These are phyloP conservation scores for Didymella keratinophila DNA, from an alignment of 2,329 filamentous ascomycete genomes.

Conservation along the genomic window DNA sequence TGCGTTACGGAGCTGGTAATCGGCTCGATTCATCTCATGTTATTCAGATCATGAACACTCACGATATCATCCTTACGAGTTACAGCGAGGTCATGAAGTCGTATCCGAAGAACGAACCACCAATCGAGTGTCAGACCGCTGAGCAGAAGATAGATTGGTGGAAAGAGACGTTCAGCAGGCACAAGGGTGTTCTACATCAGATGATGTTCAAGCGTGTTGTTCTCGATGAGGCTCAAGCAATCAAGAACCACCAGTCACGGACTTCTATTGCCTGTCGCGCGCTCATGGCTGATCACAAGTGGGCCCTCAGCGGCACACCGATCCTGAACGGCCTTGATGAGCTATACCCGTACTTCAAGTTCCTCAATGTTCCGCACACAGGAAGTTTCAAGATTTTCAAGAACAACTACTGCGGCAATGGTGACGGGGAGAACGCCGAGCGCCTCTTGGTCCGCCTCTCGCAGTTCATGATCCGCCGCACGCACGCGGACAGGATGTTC, in stretches of 20 bases:
- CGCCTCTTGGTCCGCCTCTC: slow-evolving; percentile 50
- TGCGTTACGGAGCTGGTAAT: slow-evolving; percentile 37
- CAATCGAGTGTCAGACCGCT: slow-evolving; percentile 48
- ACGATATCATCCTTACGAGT: slow-evolving; percentile 53
- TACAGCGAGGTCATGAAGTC: slow-evolving; percentile 53
- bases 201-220: slow-evolving; percentile 59
- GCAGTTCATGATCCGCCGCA: slow-evolving; percentile 63
- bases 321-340: slow-evolving; percentile 48
- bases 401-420: slow-evolving; percentile 52
- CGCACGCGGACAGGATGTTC: slow-evolving; percentile 62
- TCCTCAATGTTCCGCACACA: slow-evolving; percentile 52
- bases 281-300: slow-evolving; percentile 50
- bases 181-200: slow-evolving; percentile 46
- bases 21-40: slow-evolving; percentile 34
- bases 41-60: slow-evolving; percentile 21
- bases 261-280: slow-evolving; percentile 58
- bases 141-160: slow-evolving; percentile 53
- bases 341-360: slow-evolving; percentile 54
- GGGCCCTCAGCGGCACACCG: slow-evolving; percentile 56
- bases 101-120: slow-evolving; percentile 53
- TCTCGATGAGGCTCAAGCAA: slow-evolving; percentile 65
- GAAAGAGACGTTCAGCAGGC: slow-evolving; percentile 35
- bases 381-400: slow-evolving; percentile 55
- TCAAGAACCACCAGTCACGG: slow-evolving; percentile 59
- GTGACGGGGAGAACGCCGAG: slow-evolving; percentile 40